phyloP scores from a whole-genome alignment of 257 asterid species.

The Craterostigma plantagineum region DNA sequence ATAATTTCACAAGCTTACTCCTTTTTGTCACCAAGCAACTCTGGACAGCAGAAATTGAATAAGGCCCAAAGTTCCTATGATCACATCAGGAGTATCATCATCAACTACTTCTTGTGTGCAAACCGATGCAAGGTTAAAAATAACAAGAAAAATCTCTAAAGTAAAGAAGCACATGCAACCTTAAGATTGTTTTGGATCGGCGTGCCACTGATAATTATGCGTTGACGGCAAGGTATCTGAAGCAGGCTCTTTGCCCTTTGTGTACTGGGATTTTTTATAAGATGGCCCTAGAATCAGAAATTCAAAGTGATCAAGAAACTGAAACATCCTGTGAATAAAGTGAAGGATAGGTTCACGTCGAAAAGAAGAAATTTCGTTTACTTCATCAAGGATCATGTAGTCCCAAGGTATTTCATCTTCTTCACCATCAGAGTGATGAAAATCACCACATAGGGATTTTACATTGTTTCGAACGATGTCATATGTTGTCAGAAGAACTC shows the following conservation, averaged over 20 bases:
- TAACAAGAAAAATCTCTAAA: too few species aligned
- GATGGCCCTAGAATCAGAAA: slow-evolving; percentile 55
- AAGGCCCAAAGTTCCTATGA: slow-evolving; percentile 95
- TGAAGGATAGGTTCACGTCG: too few species aligned
- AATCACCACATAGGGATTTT: slow-evolving; percentile 51
- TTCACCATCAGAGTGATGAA: slow-evolving; percentile 26
- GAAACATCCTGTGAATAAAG: too few species aligned
- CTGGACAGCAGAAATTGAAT: slow-evolving; percentile 81
- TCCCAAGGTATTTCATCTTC: slow-evolving; percentile 72
- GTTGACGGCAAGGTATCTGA: slow-evolving; percentile 71
- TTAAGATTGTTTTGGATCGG: slow-evolving; percentile 93
- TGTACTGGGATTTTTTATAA: slow-evolving; percentile 90
- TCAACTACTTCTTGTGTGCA: too few species aligned
- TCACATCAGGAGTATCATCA: slow-evolving; percentile 7
- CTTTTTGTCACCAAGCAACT: slow-evolving; percentile 72
- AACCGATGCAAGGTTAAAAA: too few species aligned
- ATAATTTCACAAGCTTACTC: slow-evolving; percentile 33
- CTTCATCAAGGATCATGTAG: slow-evolving; percentile 92
- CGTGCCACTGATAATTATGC: slow-evolving; percentile 88
- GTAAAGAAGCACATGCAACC: slow-evolving; percentile 22
- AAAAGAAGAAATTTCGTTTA: slow-evolving; percentile 11
- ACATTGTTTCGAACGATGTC: slow-evolving; percentile 77
- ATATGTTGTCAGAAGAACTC: slow-evolving; percentile 78
- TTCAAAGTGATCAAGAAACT: slow-evolving; percentile 1
- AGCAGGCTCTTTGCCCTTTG: slow-evolving; percentile 96